These are phyloP conservation scores for Puccinia brachypodii DNA, from an alignment of 1,284 basidiomycete genomes.

Conservation along the genomic window DNA sequence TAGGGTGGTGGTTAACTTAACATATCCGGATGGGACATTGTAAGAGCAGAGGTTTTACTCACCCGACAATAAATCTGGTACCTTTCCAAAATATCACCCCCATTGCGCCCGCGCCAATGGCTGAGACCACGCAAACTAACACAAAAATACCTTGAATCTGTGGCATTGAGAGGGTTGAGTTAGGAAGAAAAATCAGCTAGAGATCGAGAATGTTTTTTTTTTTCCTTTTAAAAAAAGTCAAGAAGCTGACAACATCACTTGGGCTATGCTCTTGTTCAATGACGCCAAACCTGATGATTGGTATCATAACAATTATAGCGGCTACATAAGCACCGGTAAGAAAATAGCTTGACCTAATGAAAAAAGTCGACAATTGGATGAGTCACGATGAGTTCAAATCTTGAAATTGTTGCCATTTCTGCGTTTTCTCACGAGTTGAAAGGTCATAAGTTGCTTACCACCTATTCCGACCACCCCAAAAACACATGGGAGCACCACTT, in stretches of 20 bases:
- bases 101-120: constrained; percentile 26
- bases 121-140: constrained; percentile 19
- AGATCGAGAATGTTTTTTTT: too few relatives aligned
- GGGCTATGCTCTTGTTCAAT: constrained; percentile 36
- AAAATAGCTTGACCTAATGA: constrained; percentile 39
- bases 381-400: neutral
- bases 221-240: neutral
- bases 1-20: neutral
- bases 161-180: neutral
- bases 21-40: neutral
- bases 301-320: constrained; percentile 28
- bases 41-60: neutral
- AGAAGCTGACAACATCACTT: constrained; percentile 1
- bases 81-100: constrained; percentile 39
- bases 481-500: constrained; percentile 36
- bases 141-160: constrained; percentile 42
- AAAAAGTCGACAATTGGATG: neutral
- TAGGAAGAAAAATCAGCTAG: neutral
- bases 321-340: constrained; percentile 36
- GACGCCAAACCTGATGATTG: constrained; percentile 35
- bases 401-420: neutral
- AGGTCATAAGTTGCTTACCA: constrained; percentile 18
- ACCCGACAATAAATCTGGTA: constrained; percentile 28
- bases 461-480: constrained; percentile 43
- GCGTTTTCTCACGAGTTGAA: neutral